Conservation (phyloP, 257 asterid genomes). For the Fraxinus anomala region DNA sequence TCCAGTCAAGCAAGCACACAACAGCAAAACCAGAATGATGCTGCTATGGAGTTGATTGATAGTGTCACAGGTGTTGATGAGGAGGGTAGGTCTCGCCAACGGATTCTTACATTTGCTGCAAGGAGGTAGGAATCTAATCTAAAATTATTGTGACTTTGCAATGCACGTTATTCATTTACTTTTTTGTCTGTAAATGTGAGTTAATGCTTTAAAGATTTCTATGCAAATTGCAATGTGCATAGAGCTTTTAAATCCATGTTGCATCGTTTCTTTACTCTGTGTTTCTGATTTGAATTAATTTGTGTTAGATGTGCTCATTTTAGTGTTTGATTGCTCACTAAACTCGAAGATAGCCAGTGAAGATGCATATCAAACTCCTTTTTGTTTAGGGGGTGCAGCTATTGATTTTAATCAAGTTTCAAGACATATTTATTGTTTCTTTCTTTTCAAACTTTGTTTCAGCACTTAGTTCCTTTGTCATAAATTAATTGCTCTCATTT, state of each 20-base stretch:
- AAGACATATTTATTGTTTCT: background rate
- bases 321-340: background rate
- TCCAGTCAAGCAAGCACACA: constrained; percentile 66
- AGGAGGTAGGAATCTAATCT: constrained; percentile 62
- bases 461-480: background rate
- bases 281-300: background rate
- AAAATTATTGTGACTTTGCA: constrained; percentile 19
- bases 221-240: background rate
- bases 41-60: constrained; percentile 92
- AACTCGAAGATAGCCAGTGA: background rate
- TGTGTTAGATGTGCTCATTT: background rate
- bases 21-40: constrained; percentile 65
- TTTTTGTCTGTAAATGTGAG: background rate
- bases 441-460: background rate
- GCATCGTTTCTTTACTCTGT: background rate
- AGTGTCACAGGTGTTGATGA: constrained; percentile 90
- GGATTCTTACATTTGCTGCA: constrained; percentile 93
- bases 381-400: background rate
- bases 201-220: background rate
- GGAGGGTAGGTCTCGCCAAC: constrained; percentile 97
- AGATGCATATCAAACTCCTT: background rate
- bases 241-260: background rate
- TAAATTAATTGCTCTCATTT: background rate
- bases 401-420: background rate
- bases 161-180: constrained; percentile 16